phyloP scores from a whole-genome alignment of 140 eudicot species.

The Cichorium intybus region DNA sequence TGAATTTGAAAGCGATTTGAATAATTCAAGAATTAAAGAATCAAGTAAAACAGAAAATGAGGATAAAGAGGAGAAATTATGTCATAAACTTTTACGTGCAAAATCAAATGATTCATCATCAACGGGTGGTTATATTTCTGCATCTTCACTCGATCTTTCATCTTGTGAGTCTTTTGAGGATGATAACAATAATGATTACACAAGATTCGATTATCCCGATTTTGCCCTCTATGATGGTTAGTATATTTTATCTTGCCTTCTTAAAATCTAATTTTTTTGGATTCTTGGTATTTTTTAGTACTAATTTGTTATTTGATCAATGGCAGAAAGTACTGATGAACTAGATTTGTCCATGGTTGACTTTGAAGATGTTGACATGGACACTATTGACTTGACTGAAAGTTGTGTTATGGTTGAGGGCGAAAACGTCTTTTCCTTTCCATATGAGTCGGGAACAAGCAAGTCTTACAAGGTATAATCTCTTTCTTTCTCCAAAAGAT shows the following conservation, averaged over 20 bases:
- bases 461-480: conserved; percentile 66
- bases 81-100: conserved; percentile 11
- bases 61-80: conserved; percentile 24
- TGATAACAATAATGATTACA: conserved; percentile 20
- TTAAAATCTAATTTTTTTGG: background rate
- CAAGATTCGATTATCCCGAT: conserved; percentile 5
- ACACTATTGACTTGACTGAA: conserved; percentile 35
- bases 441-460: conserved; percentile 33
- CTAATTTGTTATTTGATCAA: background rate
- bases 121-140: conserved; percentile 16
- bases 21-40: conserved; percentile 12
- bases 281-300: background rate
- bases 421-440: background rate
- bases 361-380: conserved; percentile 33
- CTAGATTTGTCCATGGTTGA: conserved; percentile 16
- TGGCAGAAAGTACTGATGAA: conserved; percentile 25
- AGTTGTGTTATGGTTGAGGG: conserved; percentile 30
- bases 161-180: conserved; percentile 19
- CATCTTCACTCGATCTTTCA: conserved; percentile 5
- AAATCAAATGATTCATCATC: conserved; percentile 13
- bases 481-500: background rate
- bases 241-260: conserved; percentile 3
- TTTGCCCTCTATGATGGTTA: conserved; percentile 20
- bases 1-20: conserved; percentile 25
- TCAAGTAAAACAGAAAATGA: conserved; percentile 25